Evolutionary conservation across 441 rosid genomes (phyloP).

Genomic region (Metrosideros polymorpha): DNA sequence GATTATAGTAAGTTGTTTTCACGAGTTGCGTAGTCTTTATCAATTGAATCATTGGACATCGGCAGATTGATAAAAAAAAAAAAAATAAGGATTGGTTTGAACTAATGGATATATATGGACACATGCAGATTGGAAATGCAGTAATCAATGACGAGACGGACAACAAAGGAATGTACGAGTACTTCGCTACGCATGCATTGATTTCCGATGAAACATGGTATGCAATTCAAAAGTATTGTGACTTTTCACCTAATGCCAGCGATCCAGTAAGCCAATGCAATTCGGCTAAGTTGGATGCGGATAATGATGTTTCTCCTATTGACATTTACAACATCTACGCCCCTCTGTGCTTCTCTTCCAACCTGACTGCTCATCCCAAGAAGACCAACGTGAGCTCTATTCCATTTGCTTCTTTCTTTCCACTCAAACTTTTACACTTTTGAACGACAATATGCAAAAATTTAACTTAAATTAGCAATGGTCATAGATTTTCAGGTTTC

Average conservation of each 20-base stretch:
- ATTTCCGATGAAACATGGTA: slow-evolving; percentile 17
- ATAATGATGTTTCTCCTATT: neutral
- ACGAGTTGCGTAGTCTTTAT: no score
- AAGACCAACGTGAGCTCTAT: neutral
- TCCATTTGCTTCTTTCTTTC: neutral
- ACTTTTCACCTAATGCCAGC: neutral
- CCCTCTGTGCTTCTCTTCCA: slow-evolving; percentile 7
- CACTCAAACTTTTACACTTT: neutral
- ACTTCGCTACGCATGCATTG: slow-evolving; percentile 20
- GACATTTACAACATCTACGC: slow-evolving; percentile 17
- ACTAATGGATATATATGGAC: neutral
- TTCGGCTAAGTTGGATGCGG: neutral
- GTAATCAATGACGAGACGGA: slow-evolving; percentile 10
- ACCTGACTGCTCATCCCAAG: neutral
- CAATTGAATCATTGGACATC: neutral
- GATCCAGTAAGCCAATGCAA: neutral
- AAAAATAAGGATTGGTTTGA: neutral
- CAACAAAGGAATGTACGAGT: slow-evolving; percentile 3
- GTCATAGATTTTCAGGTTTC: neutral
- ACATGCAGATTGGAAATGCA: slow-evolving; percentile 29
- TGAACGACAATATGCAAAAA: neutral
- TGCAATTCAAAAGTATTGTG: slow-evolving; percentile 8
- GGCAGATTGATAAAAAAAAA: neutral
- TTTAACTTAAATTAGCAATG: no score
- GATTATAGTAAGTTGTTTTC: no score